phyloP scores from a whole-genome alignment of 495 filamentous ascomycete species.

The Aspergillus heteromorphus region DNA sequence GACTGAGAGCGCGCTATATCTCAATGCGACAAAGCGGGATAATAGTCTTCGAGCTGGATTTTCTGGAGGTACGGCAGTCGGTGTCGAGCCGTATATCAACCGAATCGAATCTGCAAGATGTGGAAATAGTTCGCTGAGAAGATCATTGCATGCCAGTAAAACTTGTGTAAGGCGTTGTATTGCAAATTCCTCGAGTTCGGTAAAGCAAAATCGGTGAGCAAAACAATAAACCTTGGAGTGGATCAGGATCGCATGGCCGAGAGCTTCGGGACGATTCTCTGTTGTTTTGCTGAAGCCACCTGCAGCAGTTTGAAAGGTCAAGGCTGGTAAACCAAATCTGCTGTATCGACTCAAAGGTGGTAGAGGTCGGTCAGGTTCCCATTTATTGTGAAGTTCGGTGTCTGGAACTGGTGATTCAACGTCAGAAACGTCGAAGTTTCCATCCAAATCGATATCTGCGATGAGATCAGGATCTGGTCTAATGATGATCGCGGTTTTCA shows the following conservation, averaged over 20 bases:
- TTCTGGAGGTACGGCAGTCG: neutral
- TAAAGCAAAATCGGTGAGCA: neutral
- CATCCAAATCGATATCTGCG: neutral
- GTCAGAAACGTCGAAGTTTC: neutral
- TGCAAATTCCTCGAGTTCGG: neutral
- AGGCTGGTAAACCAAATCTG: neutral
- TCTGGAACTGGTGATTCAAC: neutral
- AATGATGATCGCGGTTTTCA: neutral
- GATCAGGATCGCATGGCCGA: neutral
- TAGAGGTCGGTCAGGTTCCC: neutral
- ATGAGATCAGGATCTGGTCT: neutral
- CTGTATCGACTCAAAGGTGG: neutral
- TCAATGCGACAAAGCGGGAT: neutral
- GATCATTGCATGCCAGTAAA: neutral
- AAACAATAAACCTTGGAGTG: neutral
- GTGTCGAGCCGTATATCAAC: neutral
- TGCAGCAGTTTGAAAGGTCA: neutral
- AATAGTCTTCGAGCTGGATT: neutral
- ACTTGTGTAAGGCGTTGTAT: neutral
- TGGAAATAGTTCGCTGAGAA: neutral
- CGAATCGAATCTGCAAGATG: neutral
- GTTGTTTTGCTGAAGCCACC: neutral
- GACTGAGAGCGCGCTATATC: neutral
- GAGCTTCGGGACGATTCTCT: neutral
- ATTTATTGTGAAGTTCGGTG: neutral